Percentiles rank a stretch among this genome's conserved stretches.
phyloP scores from a whole-genome alignment of 179 eudicot species.

The Nepenthes alata region DNA sequence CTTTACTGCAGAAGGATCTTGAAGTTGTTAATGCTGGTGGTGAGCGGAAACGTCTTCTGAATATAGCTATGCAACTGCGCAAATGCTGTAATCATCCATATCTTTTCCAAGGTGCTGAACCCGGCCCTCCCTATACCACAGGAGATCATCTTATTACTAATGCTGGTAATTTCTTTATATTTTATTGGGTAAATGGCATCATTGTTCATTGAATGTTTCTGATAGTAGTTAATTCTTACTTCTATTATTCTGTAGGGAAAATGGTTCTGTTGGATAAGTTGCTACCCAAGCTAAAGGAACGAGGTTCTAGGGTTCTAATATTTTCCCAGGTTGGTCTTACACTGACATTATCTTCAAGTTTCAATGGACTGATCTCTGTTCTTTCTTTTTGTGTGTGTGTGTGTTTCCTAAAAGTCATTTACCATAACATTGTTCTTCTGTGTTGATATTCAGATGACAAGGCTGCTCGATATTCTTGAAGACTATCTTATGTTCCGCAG shows the following conservation, averaged over 20 bases:
- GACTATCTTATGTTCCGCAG: slow-evolving; percentile 84
- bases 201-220: no score
- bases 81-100: slow-evolving; percentile 98
- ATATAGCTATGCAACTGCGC: slow-evolving; percentile 95
- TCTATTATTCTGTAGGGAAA: slow-evolving; percentile 44
- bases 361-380: no score
- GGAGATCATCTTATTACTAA: slow-evolving; percentile 86
- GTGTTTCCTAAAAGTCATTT: no score
- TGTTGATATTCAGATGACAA: slow-evolving; percentile 57
- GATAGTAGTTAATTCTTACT: slow-evolving; percentile 28
- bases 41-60: slow-evolving; percentile 85
- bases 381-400: no score
- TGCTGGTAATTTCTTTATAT: slow-evolving; percentile 43
- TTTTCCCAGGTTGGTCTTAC: slow-evolving; percentile 65
- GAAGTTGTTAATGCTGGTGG: slow-evolving; percentile 99
- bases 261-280: slow-evolving; percentile 94
- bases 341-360: no score
- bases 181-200: no score
- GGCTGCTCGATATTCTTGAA: slow-evolving; percentile 90
- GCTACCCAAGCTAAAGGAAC: slow-evolving; percentile 89
- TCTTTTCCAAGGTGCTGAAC: slow-evolving; percentile 98
- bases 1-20: slow-evolving; percentile 89
- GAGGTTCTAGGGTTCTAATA: slow-evolving; percentile 88
- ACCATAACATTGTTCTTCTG: background rate
- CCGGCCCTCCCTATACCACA: slow-evolving; percentile 95